Conservation (phyloP, 192 early-diverging fungal genomes). For the Entomortierella lignicola region DNA sequence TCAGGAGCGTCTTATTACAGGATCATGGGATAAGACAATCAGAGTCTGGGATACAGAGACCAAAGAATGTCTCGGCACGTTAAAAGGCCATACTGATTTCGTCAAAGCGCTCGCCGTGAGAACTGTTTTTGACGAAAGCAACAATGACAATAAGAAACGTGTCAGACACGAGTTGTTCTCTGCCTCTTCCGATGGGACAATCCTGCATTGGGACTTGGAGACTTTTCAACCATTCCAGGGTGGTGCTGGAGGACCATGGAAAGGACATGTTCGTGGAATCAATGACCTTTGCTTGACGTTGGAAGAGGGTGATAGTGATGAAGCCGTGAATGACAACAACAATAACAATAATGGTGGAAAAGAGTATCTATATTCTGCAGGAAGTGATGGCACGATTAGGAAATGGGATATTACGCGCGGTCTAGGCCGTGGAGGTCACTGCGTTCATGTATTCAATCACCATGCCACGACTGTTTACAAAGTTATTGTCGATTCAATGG, state of each 20-base stretch:
- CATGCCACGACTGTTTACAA: slow-evolving; percentile 87
- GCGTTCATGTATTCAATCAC: slow-evolving; percentile 63
- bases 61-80: slow-evolving; percentile 71
- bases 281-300: slow-evolving; percentile 50
- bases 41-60: slow-evolving; percentile 86
- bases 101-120: slow-evolving; percentile 79
- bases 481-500: slow-evolving; percentile 69
- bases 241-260: slow-evolving; percentile 46
- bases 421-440: slow-evolving; percentile 43
- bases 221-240: slow-evolving; percentile 60
- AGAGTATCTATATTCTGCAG: slow-evolving; percentile 67
- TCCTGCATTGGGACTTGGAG: slow-evolving; percentile 79
- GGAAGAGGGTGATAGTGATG: slow-evolving; percentile 27
- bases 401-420: slow-evolving; percentile 71
- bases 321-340: background rate
- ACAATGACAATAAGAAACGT: slow-evolving; percentile 7
- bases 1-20: slow-evolving; percentile 78
- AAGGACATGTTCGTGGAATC: slow-evolving; percentile 39
- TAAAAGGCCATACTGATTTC: slow-evolving; percentile 88
- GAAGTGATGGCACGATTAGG: slow-evolving; percentile 71
- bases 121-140: background rate
- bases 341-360: slow-evolving; percentile 60
- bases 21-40: slow-evolving; percentile 96
- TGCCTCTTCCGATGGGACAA: slow-evolving; percentile 85
- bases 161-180: slow-evolving; percentile 65